Base-by-base conservation (phyloP, 1,139 yeast species). In the Kodamaea suecica region DNA sequence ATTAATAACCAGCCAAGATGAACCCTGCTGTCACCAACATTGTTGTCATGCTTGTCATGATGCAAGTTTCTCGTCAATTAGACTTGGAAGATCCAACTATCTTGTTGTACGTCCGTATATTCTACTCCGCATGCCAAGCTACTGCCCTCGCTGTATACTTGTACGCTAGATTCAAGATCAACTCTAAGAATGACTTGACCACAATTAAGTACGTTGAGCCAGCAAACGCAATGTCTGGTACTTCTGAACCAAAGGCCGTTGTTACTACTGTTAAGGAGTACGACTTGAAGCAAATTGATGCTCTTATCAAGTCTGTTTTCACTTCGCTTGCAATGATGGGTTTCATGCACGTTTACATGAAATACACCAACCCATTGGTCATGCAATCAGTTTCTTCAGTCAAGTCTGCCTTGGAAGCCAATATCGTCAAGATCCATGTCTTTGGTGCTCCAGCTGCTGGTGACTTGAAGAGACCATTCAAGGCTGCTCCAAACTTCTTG, bases 241-340 rank as follows among this genome's bases (percentile, higher is more conserved):
- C 80, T 57, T 60, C 82, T 40, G 78, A 69, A 50, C 86, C 87
- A 49, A 75, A 73, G 57, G 82, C 84, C 53, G 76, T 86, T 41
- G 85, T 90, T 45, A 88, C 97, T 52, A 88, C 97, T 37, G 88
- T 88, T 47, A 87, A 80, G 71, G 97, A 92, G 53, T 94, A 92
- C 70, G 99, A 92, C 63, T 75, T 87, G 59, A 75, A 80, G 60
- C 97, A 92, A 69, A 76, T 90, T 45, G 81, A 84, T 59, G 42
- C 76, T 34, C 82, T 87, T 44, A 76, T 90, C 63, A 86, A 84
- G 67, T 74, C 95, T 46, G 77, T 88, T 48, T 81, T 84, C 73
- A 84, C 94, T 48, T 86, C 95, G 44, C 63, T 88, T 53, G 97
- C 95, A 55, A 90, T 94, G 97, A 90, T 94, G 94, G 96, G 84